Evolutionary conservation across 1,284 basidiomycete species (phyloP), one percentile per base, ranked within the genome.

Genomic region (Meripilus lineatus): DNA sequence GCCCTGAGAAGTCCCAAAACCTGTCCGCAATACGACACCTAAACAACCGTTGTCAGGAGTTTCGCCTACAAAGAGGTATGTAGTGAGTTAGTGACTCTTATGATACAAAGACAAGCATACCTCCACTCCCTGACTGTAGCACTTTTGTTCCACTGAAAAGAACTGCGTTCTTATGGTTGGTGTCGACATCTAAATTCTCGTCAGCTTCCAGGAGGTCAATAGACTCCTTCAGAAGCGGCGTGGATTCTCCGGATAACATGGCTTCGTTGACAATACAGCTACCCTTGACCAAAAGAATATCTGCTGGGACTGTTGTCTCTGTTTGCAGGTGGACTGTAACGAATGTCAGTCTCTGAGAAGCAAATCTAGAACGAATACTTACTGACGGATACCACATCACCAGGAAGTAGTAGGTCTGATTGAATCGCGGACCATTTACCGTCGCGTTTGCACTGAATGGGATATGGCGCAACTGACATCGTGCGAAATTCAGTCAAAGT

Each of bases 171-270:
- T 89, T 90, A 65, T 96, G 93, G 1, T 72, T 67, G 13, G 82
- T 82, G 57, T 95, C 90, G 25, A 91, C 84, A 58, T 95, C 90
- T 25, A 96, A 74, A 22, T 66, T 72, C 50, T 95, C 93, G 4
- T 67, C 61, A 0, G 73, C 69, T 13, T 93, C 87, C n/a, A 91
- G 72, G 1, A 96, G 74, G 49, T 92, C 86, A 46, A 95, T 84
- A 15, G 87, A 89, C 59, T 97, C 94, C 63, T 97, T 97, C 42
- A 97, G 74, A 5, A 97, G 72, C 0, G 93, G 93, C 0, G 94
- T 97, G 1, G 92, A 95, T 69, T 97, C 93, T 44, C 94, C 94
- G 1, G 92, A 95, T 4, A 97, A 71, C 94, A 97, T 97, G 14
- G 94, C 93, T 63, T 97, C 93, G 64, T 96, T 97, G 50, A 96